Percentiles rank a stretch among this genome's conserved stretches.
Evolutionary conservation across 441 rosid genomes (phyloP).

Genomic region (Jatropha multifida): DNA sequence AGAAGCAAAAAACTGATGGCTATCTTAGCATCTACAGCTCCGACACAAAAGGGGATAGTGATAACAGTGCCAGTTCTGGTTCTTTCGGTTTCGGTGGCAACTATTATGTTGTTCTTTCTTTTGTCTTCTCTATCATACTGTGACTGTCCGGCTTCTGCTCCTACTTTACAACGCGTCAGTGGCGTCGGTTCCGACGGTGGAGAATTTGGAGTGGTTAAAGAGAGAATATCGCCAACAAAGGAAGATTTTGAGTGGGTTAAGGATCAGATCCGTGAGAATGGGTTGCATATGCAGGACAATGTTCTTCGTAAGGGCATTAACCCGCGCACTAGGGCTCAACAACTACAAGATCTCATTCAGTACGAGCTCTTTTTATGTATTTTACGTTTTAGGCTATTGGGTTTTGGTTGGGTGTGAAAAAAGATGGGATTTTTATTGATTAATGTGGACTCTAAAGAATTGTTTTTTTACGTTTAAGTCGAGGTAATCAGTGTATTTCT

Average conservation of each 20-base stretch:
- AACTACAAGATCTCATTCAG: constrained; percentile 79
- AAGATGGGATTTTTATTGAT: not conserved
- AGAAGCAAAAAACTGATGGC: constrained; percentile 13
- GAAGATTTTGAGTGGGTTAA: constrained; percentile 79
- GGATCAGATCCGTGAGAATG: constrained; percentile 82
- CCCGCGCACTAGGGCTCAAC: constrained; percentile 92
- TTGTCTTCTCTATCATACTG: constrained; percentile 71
- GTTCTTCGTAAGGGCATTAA: constrained; percentile 92
- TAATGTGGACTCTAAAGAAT: not conserved
- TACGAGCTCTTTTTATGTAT: constrained; percentile 21
- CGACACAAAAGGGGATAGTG: constrained; percentile 63
- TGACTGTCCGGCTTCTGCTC: constrained; percentile 41
- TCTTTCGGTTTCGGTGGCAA: constrained; percentile 57
- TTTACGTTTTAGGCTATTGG: not conserved
- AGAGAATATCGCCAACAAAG: constrained; percentile 44
- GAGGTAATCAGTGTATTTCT: not conserved
- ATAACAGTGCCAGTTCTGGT: constrained; percentile 69
- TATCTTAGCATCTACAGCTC: constrained; percentile 24
- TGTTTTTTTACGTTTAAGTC: not conserved
- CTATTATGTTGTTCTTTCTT: constrained; percentile 65
- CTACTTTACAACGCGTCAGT: constrained; percentile 8
- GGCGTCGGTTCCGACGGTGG: constrained; percentile 12
- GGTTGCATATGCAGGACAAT: constrained; percentile 89
- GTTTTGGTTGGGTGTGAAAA: not conserved
- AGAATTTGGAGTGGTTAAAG: constrained; percentile 20